Conservation (phyloP, 164 flowering plant genomes). For the Vitis rupestris region DNA sequence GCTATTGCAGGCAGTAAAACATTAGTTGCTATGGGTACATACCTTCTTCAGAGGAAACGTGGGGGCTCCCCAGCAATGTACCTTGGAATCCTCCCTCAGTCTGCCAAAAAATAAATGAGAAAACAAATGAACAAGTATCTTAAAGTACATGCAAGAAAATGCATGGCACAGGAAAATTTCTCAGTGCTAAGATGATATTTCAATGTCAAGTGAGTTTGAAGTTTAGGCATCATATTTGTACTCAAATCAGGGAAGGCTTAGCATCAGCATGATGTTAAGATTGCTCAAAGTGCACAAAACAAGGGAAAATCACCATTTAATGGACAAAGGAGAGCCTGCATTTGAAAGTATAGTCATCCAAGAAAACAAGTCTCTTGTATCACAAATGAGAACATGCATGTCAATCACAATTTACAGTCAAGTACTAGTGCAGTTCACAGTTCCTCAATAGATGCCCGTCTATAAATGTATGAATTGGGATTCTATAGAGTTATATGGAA, state of each 20-base stretch:
- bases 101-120: constrained; percentile 27
- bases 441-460: not conserved
- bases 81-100: constrained; percentile 30
- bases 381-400: not conserved
- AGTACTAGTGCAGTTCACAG: not conserved
- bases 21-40: not conserved
- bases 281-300: not conserved
- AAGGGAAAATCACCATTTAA: not conserved
- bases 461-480: not conserved
- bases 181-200: not conserved
- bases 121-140: not conserved
- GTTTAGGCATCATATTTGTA: not conserved
- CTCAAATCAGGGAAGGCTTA: not conserved
- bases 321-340: too few relatives aligned
- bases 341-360: not conserved
- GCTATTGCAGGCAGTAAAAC: too few relatives aligned
- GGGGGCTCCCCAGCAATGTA: constrained; percentile 62
- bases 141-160: not conserved
- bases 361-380: not conserved
- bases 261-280: not conserved
- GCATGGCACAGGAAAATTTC: not conserved
- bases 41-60: constrained; percentile 46
- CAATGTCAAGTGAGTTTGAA: not conserved
- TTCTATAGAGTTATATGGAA: too few relatives aligned
- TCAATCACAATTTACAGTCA: not conserved